These are phyloP conservation scores for Boletus semigastroideus DNA, from an alignment of 1,284 basidiomycete species.

Conservation along the genomic window DNA sequence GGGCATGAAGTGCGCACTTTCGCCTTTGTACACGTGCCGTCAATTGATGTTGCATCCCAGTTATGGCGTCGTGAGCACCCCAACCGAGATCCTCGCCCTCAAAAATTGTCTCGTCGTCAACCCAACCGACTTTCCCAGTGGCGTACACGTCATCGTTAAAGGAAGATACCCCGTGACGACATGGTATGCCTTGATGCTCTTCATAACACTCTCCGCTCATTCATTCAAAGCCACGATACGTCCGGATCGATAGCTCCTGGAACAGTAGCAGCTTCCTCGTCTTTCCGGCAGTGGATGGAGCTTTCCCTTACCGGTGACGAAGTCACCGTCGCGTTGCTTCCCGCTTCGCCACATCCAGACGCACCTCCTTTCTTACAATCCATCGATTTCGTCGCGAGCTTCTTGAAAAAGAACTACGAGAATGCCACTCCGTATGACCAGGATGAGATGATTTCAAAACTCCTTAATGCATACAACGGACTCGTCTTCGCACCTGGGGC, in stretches of 20 bases:
- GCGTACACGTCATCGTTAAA: slow-evolving; percentile 77
- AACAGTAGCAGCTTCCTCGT: slow-evolving; percentile 63
- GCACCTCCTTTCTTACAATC: slow-evolving; percentile 74
- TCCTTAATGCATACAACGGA: slow-evolving; percentile 65
- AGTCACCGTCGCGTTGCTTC: slow-evolving; percentile 69
- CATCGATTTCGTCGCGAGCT: slow-evolving; percentile 79
- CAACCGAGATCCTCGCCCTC: slow-evolving; percentile 68
- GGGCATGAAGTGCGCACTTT: slow-evolving; percentile 41
- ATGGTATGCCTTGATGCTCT: slow-evolving; percentile 46
- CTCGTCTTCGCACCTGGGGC: slow-evolving; percentile 76
- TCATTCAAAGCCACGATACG: slow-evolving; percentile 63
- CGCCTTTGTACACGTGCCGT: not conserved
- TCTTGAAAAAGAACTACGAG: slow-evolving; percentile 63
- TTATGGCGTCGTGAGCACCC: slow-evolving; percentile 56
- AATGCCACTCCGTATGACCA: slow-evolving; percentile 75
- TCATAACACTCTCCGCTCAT: not conserved
- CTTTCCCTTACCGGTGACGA: slow-evolving; percentile 77
- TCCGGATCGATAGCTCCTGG: slow-evolving; percentile 66
- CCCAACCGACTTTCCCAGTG: slow-evolving; percentile 70
- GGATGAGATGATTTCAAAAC: slow-evolving; percentile 81
- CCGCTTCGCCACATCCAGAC: slow-evolving; percentile 51
- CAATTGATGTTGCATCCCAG: slow-evolving; percentile 33
- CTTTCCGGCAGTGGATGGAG: slow-evolving; percentile 82
- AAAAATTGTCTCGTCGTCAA: slow-evolving; percentile 83
- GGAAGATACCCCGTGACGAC: slow-evolving; percentile 68